These are phyloP conservation scores for Cinnamomum chago DNA, from an alignment of 164 flowering plant genomes.

Conservation along the genomic window DNA sequence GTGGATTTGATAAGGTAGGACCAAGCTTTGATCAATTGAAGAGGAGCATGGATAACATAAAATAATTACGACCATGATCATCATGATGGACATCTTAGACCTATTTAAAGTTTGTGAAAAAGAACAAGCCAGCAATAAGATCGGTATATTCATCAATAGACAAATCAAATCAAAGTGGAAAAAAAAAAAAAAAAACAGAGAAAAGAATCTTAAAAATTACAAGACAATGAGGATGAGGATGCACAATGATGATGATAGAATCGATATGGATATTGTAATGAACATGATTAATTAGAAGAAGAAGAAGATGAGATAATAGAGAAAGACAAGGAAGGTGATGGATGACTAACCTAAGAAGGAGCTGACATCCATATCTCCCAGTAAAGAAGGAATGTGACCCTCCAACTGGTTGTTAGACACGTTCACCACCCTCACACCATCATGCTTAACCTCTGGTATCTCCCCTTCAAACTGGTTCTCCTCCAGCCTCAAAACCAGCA, in stretches of 20 bases:
- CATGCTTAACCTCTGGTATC: slow-evolving; percentile 51
- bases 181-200: too few relatives aligned
- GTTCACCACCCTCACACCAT: slow-evolving; percentile 23
- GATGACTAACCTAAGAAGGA: slow-evolving; percentile 43
- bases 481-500: slow-evolving; percentile 44
- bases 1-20: too few relatives aligned
- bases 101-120: too few relatives aligned
- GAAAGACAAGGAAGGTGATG: background rate
- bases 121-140: too few relatives aligned
- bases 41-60: too few relatives aligned
- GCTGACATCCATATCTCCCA: slow-evolving; percentile 24
- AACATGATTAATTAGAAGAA: background rate
- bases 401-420: slow-evolving; percentile 47
- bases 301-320: background rate
- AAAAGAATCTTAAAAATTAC: background rate
- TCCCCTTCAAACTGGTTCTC: slow-evolving; percentile 49
- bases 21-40: too few relatives aligned
- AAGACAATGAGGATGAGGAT: too few relatives aligned
- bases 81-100: too few relatives aligned
- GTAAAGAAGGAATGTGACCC: slow-evolving; percentile 51
- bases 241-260: background rate
- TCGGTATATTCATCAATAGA: too few relatives aligned
- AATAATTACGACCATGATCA: too few relatives aligned
- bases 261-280: background rate
- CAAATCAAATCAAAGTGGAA: too few relatives aligned